These are phyloP conservation scores for Plasmopara halstedii DNA, from an alignment of 352 stramenopile genomes.

Conservation along the genomic window DNA sequence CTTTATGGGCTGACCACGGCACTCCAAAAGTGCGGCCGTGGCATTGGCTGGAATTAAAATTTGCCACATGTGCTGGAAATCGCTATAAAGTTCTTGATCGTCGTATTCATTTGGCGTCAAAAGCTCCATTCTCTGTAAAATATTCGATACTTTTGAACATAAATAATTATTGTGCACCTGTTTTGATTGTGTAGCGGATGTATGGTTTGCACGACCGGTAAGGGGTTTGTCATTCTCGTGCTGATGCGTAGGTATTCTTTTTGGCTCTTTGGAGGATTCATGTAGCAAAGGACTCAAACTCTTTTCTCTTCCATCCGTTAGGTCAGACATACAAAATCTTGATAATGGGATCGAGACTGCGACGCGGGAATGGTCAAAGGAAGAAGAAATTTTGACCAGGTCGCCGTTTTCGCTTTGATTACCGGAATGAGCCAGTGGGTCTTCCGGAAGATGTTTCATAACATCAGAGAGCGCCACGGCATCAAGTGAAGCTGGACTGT, in stretches of 20 bases:
- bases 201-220: conserved; percentile 1
- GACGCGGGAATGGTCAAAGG: background rate
- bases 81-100: conserved; percentile 42
- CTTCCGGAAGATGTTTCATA: background rate
- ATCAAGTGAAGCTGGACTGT: background rate
- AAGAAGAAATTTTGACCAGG: background rate
- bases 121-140: conserved; percentile 12
- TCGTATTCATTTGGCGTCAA: conserved; percentile 43
- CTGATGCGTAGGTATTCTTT: conserved; percentile 1
- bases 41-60: conserved; percentile 55
- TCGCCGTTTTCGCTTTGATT: background rate
- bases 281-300: conserved; percentile 11
- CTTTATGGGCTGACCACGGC: conserved; percentile 40
- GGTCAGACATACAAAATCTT: conserved; percentile 5
- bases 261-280: conserved; percentile 8
- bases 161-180: background rate
- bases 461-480: background rate
- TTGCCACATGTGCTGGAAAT: conserved; percentile 49
- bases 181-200: background rate
- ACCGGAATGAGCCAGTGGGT: background rate
- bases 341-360: conserved; percentile 11
- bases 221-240: conserved; percentile 3
- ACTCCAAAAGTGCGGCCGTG: conserved; percentile 43
- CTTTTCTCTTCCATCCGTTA: conserved; percentile 3
- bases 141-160: background rate